Conservation (phyloP, 305 asterid genomes). For the Plantago coronopus region DNA sequence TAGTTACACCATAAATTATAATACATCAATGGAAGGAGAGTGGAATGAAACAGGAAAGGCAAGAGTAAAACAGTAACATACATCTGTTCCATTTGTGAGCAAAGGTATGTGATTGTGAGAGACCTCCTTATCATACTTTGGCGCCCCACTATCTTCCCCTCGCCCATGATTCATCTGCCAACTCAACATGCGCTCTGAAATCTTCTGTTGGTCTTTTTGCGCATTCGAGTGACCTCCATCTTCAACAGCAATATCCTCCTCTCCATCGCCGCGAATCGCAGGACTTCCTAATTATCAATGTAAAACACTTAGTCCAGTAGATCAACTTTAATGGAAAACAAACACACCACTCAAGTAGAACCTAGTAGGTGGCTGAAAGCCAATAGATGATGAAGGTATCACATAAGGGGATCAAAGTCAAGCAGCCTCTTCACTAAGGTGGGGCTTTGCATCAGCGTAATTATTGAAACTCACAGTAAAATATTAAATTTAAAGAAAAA, state of each 20-base stretch:
- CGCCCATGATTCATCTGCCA: conserved; percentile 82
- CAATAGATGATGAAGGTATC: background rate
- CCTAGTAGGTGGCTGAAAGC: conserved; percentile 8
- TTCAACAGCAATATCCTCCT: conserved; percentile 57
- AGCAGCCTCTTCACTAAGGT: background rate
- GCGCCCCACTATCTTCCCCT: conserved; percentile 63
- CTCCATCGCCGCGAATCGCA: conserved; percentile 75
- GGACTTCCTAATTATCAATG: conserved; percentile 71
- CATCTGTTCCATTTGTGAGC: conserved; percentile 96
- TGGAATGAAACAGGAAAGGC: conserved; percentile 1
- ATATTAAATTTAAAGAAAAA: no score
- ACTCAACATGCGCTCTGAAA: conserved; percentile 88
- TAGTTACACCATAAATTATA: conserved; percentile 14
- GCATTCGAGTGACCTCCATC: conserved; percentile 56
- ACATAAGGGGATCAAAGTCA: background rate
- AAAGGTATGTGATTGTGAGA: conserved; percentile 82
- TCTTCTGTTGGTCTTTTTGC: conserved; percentile 69
- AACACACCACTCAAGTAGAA: conserved; percentile 11
- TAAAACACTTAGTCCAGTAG: conserved; percentile 20
- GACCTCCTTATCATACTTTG: conserved; percentile 89
- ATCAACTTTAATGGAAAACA: conserved; percentile 19
- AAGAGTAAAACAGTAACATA: conserved; percentile 28
- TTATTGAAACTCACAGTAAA: no score
- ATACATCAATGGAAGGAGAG: conserved; percentile 6
- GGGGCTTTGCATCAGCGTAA: background rate